These are phyloP conservation scores for Zymoseptoria pseudotritici DNA, from an alignment of 2,329 filamentous ascomycete genomes.

Conservation along the genomic window DNA sequence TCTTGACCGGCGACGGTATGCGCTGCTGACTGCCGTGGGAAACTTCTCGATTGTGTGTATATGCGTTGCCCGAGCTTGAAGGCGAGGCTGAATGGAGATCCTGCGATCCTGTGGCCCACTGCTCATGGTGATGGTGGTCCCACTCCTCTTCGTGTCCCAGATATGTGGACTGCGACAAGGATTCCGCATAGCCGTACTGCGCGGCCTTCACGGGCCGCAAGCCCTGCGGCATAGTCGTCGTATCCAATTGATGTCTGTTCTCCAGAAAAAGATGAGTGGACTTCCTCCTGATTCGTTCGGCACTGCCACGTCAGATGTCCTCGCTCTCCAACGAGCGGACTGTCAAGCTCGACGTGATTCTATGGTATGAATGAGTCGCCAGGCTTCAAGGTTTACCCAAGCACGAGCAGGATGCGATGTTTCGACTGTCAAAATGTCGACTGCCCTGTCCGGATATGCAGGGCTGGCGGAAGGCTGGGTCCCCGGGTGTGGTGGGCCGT, in stretches of 20 bases:
- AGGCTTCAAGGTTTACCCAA: background rate
- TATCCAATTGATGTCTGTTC: background rate
- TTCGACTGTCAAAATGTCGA: background rate
- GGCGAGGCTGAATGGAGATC: constrained; percentile 5
- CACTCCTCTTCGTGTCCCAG: constrained; percentile 3
- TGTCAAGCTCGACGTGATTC: background rate
- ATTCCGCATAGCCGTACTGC: background rate
- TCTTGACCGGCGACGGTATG: constrained; percentile 10
- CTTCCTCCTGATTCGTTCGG: background rate
- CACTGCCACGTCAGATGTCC: background rate
- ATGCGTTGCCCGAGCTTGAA: constrained; percentile 2
- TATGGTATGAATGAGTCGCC: background rate
- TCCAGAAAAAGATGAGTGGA: background rate
- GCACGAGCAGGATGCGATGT: background rate
- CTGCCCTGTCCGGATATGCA: background rate
- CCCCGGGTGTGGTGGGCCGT: background rate
- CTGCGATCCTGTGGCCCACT: constrained; percentile 5
- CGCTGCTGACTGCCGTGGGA: constrained; percentile 13
- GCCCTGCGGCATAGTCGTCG: constrained; percentile 4
- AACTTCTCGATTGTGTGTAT: constrained; percentile 8
- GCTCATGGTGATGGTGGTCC: constrained; percentile 2
- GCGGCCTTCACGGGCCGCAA: background rate
- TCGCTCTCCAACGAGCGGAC: background rate
- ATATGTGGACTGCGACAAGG: background rate
- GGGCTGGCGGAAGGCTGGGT: background rate